Evolutionary conservation across 805 yeast species (phyloP), one percentile per base, ranked within the genome.

Genomic region (Blastobotrys attinorum): DNA sequence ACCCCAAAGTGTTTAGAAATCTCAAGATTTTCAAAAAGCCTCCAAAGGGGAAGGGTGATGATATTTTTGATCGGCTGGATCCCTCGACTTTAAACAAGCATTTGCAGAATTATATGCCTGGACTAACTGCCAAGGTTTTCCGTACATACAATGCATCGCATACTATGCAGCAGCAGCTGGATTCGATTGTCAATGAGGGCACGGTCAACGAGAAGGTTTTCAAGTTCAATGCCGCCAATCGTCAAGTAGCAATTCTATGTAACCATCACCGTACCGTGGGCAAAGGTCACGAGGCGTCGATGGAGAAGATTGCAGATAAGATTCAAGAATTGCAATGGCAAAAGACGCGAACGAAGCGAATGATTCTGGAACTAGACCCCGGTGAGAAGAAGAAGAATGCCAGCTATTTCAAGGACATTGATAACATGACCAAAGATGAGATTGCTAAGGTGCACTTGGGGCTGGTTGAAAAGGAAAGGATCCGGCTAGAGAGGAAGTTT

Each of bases 61-160:
- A 88, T 60, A 71, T 90, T 50, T 90, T 90, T 63, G 97, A 89
- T 64, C 73, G 97, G 51, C 73, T 90, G 37, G 90, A 83, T 55
- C 97, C 97, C 5, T 65, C 83, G 1, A 66, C 82, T 31, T 71
- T 89, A 57, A 89, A 89, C 69, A 84, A 81, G 61, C 89, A 87
- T 60, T 75, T 89, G 57, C 96, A 88, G 59, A 79, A 75, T 47
- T 88, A 89, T 63, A 82, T 89, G 92, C 79, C 83, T 20, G 97
- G 97, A 0, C 71, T 89, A 51, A 88, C 97, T 0, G 97, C 97
- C 3, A 89, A 89, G 63, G 97, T 89, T 17, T 90, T 89, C 72
- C 94, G 97, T 79, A 89, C 97, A 0, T 89, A 85, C 60, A 89
- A 89, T 66, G 97, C 97, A 0, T 85, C 96, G 1, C 84, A 85